phyloP scores from a whole-genome alignment of 73 alveolate genomes.

The Halteria grandinella region DNA sequence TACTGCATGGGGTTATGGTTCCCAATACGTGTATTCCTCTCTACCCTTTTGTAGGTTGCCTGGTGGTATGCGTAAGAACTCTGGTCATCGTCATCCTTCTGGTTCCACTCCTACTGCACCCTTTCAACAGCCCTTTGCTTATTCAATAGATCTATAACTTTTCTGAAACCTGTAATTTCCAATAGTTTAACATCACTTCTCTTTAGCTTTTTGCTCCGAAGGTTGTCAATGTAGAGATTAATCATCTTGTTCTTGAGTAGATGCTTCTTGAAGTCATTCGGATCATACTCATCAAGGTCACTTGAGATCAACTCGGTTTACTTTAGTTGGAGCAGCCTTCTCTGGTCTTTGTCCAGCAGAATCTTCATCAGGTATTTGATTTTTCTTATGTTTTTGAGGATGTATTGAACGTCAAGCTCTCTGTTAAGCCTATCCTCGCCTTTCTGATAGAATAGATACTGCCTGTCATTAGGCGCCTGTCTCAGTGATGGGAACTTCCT shows the following conservation, averaged over 20 bases:
- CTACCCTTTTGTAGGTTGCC: not conserved
- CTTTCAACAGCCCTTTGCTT: slow-evolving; percentile 16
- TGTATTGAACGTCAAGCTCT: slow-evolving; percentile 51
- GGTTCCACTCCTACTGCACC: not conserved
- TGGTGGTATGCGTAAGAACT: slow-evolving; percentile 11
- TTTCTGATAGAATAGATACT: slow-evolving; percentile 50
- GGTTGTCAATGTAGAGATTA: slow-evolving; percentile 22
- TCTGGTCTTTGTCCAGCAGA: slow-evolving; percentile 48
- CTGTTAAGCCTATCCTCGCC: slow-evolving; percentile 48
- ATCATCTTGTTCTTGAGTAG: slow-evolving; percentile 17
- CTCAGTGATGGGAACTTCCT: slow-evolving; percentile 13
- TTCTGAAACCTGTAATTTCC: slow-evolving; percentile 36
- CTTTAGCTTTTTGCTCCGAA: slow-evolving; percentile 43
- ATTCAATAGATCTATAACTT: slow-evolving; percentile 8
- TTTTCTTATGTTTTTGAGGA: slow-evolving; percentile 33
- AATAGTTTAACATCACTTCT: slow-evolving; percentile 34
- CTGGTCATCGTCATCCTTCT: not conserved
- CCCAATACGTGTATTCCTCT: not conserved
- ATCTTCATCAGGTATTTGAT: slow-evolving; percentile 41
- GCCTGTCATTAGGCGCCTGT: slow-evolving; percentile 29
- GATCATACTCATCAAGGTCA: slow-evolving; percentile 58
- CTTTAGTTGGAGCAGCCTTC: slow-evolving; percentile 41
- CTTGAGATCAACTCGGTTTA: slow-evolving; percentile 40
- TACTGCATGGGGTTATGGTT: not conserved
- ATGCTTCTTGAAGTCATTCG: slow-evolving; percentile 16